These are phyloP conservation scores for Sphagnum tenellum DNA, from an alignment of 225 moss, liverwort and hornwort species.

Conservation along the genomic window DNA sequence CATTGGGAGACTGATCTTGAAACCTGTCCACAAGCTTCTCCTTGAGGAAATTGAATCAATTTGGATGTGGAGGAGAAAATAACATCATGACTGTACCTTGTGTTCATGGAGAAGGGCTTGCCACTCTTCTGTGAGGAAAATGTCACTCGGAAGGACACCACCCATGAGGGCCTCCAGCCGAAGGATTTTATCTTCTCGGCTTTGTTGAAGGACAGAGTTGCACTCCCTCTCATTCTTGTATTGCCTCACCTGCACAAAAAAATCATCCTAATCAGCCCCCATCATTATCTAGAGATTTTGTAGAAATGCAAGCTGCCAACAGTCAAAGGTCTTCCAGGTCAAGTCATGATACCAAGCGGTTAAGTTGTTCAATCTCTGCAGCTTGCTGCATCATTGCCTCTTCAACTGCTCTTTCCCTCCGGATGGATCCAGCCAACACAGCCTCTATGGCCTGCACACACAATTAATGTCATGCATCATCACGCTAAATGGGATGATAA, in stretches of 20 bases:
- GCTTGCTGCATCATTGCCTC: constrained; percentile 80
- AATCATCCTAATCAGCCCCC: too few relatives aligned
- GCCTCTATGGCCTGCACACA: constrained; percentile 63
- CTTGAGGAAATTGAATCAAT: too few relatives aligned
- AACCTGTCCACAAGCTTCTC: too few relatives aligned
- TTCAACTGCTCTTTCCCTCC: constrained; percentile 82
- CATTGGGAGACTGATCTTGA: too few relatives aligned
- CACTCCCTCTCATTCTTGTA: constrained; percentile 98
- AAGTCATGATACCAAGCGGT: constrained; percentile 69
- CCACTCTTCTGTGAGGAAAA: constrained; percentile 86
- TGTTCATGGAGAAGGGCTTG: constrained; percentile 71
- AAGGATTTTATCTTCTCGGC: constrained; percentile 85
- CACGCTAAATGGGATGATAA: too few relatives aligned
- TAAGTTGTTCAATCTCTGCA: constrained; percentile 93
- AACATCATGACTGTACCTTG: constrained; percentile 31
- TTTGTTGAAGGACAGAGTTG: constrained; percentile 78
- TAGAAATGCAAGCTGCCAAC: too few relatives aligned
- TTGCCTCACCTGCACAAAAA: constrained; percentile 55
- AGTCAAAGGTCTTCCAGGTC: background rate
- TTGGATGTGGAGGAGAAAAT: too few relatives aligned
- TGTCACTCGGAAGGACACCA: constrained; percentile 70
- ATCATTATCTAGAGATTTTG: too few relatives aligned
- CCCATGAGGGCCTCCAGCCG: constrained; percentile 82
- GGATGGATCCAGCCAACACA: constrained; percentile 77
- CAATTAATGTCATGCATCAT: background rate